A percentile compares a stretch with the other conserved stretches of the same genome.
phyloP scores from a whole-genome alignment of 164 flowering plant genomes.

The Umbellularia californica region DNA sequence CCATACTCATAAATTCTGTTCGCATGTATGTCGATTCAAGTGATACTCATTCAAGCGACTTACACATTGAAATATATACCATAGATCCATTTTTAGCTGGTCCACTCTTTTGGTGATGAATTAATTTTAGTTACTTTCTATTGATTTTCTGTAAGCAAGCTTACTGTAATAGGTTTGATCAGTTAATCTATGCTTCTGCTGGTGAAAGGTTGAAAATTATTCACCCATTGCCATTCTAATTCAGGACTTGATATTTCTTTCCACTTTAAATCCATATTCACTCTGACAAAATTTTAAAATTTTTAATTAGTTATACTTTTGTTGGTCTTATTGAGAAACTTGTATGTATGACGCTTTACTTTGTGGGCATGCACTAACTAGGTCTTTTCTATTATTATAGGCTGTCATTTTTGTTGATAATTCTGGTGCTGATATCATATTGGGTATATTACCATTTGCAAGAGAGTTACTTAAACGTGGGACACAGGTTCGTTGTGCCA shows the following conservation, averaged over 20 bases:
- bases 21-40: background rate
- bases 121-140: background rate
- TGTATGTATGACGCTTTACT: background rate
- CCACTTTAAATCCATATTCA: background rate
- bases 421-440: slow-evolving; percentile 95
- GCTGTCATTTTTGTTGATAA: slow-evolving; percentile 86
- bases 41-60: background rate
- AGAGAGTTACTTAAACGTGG: slow-evolving; percentile 85
- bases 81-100: background rate
- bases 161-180: background rate
- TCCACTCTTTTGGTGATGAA: background rate
- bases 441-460: slow-evolving; percentile 94
- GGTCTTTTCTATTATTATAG: slow-evolving; percentile 35
- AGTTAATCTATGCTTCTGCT: background rate
- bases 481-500: slow-evolving; percentile 54
- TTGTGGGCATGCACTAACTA: slow-evolving; percentile 11
- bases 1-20: background rate
- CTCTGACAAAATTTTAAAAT: background rate
- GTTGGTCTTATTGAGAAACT: background rate
- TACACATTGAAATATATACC: background rate
- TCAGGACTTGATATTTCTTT: background rate
- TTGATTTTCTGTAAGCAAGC: background rate
- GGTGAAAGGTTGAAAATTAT: background rate
- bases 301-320: background rate
- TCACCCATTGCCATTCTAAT: background rate